Conservation (phyloP, 2,329 filamentous ascomycete species). For the Botryotinia globosa region DNA sequence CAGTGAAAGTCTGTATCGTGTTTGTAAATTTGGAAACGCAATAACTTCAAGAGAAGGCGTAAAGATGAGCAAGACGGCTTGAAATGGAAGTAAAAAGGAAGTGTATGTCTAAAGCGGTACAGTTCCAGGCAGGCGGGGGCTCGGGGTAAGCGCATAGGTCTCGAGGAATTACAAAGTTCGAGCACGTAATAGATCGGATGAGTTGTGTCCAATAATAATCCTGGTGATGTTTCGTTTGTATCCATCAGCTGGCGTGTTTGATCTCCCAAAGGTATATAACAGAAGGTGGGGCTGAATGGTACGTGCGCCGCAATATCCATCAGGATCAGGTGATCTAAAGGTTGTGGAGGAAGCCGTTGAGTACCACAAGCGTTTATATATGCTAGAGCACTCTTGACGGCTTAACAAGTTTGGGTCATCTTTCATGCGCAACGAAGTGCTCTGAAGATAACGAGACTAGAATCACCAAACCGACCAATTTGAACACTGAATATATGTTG, state of each 20-base stretch:
- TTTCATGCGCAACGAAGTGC: background rate
- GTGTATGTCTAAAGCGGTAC: background rate
- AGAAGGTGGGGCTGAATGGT: background rate
- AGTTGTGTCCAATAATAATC: background rate
- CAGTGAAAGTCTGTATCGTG: background rate
- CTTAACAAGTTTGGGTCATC: too few species aligned
- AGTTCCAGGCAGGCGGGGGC: background rate
- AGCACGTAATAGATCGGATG: slow-evolving; percentile 16
- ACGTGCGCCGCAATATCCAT: background rate
- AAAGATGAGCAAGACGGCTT: background rate
- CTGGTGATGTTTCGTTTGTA: background rate
- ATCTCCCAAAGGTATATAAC: too few species aligned
- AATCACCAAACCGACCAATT: background rate
- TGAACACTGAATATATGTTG: background rate
- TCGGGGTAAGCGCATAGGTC: background rate
- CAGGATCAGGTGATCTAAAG: background rate
- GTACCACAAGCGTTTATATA: background rate
- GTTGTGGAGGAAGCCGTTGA: background rate
- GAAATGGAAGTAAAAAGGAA: background rate
- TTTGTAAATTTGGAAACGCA: background rate
- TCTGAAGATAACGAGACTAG: background rate
- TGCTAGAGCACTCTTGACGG: background rate
- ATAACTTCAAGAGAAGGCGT: background rate
- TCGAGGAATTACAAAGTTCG: slow-evolving; percentile 1
- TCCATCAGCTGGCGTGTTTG: slow-evolving; percentile 1